Evolutionary conservation across 78 protist species (phyloP).

Genomic region (Acrasis kona): DNA sequence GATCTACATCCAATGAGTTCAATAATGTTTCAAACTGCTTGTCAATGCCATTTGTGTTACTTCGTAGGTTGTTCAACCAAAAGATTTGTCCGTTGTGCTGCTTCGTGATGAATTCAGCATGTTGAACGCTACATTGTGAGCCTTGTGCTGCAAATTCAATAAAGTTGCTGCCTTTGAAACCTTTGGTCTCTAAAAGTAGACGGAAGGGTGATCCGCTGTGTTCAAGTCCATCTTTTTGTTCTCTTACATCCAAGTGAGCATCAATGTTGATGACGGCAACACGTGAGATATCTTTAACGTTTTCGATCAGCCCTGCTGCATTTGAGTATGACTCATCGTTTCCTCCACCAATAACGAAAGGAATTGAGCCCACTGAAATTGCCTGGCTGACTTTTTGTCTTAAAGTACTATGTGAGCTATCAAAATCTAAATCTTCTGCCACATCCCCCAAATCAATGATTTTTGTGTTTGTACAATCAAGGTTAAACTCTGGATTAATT

Average conservation of each 20-base stretch:
- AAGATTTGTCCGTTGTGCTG: background rate
- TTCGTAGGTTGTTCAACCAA: slow-evolving; percentile 21
- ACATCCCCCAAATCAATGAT: slow-evolving; percentile 31
- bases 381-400: background rate
- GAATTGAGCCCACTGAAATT: background rate
- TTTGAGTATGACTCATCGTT: slow-evolving; percentile 39
- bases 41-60: background rate
- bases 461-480: background rate
- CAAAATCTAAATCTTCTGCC: background rate
- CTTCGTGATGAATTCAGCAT: background rate
- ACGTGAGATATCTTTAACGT: too few species aligned
- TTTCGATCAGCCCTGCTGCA: slow-evolving; percentile 14
- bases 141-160: slow-evolving; percentile 47
- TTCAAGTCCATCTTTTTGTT: slow-evolving; percentile 2
- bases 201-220: slow-evolving; percentile 54
- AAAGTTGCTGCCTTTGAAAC: background rate
- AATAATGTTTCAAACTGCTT: background rate
- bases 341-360: slow-evolving; percentile 51
- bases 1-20: slow-evolving; percentile 1
- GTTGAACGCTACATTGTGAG: slow-evolving; percentile 30
- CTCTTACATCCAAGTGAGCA: slow-evolving; percentile 47
- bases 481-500: slow-evolving; percentile 12
- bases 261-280: slow-evolving; percentile 43
- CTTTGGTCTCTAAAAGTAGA: background rate
- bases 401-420: slow-evolving; percentile 18